phyloP scores from a whole-genome alignment of 116 monocot genomes.

The Dioscorea cayenensis region DNA sequence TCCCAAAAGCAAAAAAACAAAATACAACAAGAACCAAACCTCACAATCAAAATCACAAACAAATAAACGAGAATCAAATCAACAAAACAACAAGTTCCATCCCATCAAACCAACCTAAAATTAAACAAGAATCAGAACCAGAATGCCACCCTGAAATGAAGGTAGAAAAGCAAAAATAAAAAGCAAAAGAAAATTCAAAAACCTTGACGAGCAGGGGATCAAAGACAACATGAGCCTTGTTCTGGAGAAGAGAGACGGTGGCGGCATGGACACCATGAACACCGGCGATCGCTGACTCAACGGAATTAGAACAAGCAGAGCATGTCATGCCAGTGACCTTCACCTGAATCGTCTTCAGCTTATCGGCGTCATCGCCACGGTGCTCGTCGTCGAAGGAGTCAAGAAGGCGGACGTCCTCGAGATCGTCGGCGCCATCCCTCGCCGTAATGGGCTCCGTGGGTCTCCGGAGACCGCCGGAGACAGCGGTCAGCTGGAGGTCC shows the following conservation, averaged over 20 bases:
- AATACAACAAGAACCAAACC: too few species aligned
- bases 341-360: conserved; percentile 28
- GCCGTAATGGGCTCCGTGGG: neutral
- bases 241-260: conserved; percentile 66
- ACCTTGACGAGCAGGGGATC: conserved; percentile 36
- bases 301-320: conserved; percentile 61
- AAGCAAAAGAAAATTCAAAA: neutral
- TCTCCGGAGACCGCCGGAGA: neutral
- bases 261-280: conserved; percentile 36
- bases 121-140: neutral
- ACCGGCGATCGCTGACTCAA: conserved; percentile 39
- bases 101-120: too few species aligned
- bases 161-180: neutral
- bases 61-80: too few species aligned
- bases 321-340: conserved; percentile 75
- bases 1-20: too few species aligned
- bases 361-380: conserved; percentile 1
- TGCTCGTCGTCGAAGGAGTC: neutral
- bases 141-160: neutral
- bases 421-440: conserved; percentile 9
- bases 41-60: too few species aligned
- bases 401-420: conserved; percentile 4
- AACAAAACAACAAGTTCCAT: too few species aligned
- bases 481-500: conserved; percentile 31
- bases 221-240: conserved; percentile 45